Base-by-base conservation (phyloP, 495 filamentous ascomycete species). In the Neohortaea acidophila region DNA sequence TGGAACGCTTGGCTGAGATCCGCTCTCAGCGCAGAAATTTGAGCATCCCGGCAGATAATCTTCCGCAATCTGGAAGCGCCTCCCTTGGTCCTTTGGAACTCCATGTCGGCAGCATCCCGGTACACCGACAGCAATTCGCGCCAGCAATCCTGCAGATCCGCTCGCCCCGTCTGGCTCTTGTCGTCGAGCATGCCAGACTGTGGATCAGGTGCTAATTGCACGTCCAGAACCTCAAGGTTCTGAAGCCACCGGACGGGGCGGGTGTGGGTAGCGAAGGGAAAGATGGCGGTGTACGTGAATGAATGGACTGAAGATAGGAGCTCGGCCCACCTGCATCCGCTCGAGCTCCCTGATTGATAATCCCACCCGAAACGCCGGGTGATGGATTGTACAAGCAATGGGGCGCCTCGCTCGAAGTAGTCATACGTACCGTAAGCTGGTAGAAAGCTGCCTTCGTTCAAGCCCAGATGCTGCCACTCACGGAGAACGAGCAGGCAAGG, bases 371-470 rank as follows among this genome's bases (percentile, higher is more conserved):
- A 24, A 28, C 25, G 15, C 18, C 40, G 21, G 5, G 24, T 37
- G 47, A 50, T 45, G 25, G 28, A 36, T 21, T 38, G 27, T 6
- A 50, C 24, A n/a, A 48, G 22, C 4, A 33, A 34, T 1, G 51
- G 48, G 14, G 51, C 39, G 29, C 37, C 40, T 12, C 45, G 51
- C 19, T 47, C 37, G 30, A 41, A 48, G 20, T 42, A 51, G 33
- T 54, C 51, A 41, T 54, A 51, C 1, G 51, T 54, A 1, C 48
- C 40, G 39, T 51, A 54, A 6, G 48, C 48, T 30, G 45, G 45
- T 6, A 54, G 38, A 28, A 43, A 51, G 10, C 44, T 35, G 21
- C 48, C 48, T 34, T 54, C 51, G 28, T 51, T 51, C n/a, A 51
- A 13, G 19, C 10, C 23, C 9, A 54, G 19, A 24, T 39, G 32